Evolutionary conservation across 768 basidiomycete genomes (phyloP).

Genomic region (Rhizopogon salebrosus): DNA sequence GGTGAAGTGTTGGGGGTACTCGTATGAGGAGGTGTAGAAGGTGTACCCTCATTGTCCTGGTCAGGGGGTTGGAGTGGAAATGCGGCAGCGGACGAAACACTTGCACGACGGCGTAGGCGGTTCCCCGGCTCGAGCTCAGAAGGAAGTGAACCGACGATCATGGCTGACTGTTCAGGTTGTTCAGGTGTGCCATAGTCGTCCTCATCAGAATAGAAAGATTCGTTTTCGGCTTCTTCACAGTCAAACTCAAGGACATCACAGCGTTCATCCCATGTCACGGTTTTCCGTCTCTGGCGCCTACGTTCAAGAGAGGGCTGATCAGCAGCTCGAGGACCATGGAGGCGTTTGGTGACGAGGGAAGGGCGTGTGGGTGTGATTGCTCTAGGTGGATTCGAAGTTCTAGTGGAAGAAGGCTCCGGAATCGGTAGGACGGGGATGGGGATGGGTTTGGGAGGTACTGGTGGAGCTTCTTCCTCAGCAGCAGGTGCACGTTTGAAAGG

Average conservation of each 20-base stretch:
- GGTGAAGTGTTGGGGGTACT: not conserved
- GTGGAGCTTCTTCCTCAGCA: constrained; percentile 24
- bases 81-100: constrained; percentile 30
- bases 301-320: constrained; percentile 26
- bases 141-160: constrained; percentile 31
- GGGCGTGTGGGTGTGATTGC: constrained; percentile 42
- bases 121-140: constrained; percentile 38
- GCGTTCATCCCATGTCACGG: constrained; percentile 72
- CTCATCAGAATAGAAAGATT: constrained; percentile 40
- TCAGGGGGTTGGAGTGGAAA: constrained; percentile 28
- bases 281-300: constrained; percentile 60
- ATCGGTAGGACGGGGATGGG: constrained; percentile 26
- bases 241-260: constrained; percentile 84
- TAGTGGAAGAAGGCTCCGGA: constrained; percentile 36
- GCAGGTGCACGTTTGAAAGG: constrained; percentile 52
- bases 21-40: constrained; percentile 17
- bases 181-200: constrained; percentile 22
- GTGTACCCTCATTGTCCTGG: constrained; percentile 7
- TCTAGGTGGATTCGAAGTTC: constrained; percentile 11
- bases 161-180: constrained; percentile 3
- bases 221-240: constrained; percentile 48
- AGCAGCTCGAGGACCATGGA: constrained; percentile 70
- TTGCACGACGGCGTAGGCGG: constrained; percentile 33
- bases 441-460: constrained; percentile 23
- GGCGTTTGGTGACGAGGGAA: constrained; percentile 63